Evolutionary conservation across 2,329 filamentous ascomycete genomes (phyloP), one percentile per base, ranked within the genome.

Genomic region (Hypoxylon sp.): DNA sequence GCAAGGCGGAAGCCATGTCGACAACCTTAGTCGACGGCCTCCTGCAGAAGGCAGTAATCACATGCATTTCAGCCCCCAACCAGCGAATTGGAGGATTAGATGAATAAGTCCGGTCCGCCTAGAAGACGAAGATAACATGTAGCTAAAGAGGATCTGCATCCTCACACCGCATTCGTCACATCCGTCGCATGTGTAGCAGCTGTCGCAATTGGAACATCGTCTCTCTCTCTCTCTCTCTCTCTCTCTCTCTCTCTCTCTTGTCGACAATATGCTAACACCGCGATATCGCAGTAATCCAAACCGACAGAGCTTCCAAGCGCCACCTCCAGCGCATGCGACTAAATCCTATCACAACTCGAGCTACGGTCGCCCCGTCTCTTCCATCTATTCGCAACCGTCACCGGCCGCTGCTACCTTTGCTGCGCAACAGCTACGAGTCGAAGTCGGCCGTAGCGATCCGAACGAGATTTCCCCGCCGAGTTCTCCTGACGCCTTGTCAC

Each of bases 371-470:
- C 82, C 84, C n/a, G 68, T 80, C 6, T 89, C 88, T 30, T 90
- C 89, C 15, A 69, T 88, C 48, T 90, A 91, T 73, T 87, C 87
- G 47, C 82, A 85, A 73, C 82, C 80, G 46, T 86, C 81, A 63
- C 81, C 82, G 13, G 72, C 74, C 26, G 73, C 72, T 10, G 69
- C 76, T 13, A 71, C 67, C 44, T 77, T 79, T 56, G 72, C 75
- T 7, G 66, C 72, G 17, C 70, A 68, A 17, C 73, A 76, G 32
- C 52, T 72, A n/a, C 64, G 73, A 51, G 59, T 66, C 47, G 69
- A 68, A 51, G 58, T 70, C 46, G 59, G 59, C 3, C 62, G 68
- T 50, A 51, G 55, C 55, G 67, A 68, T 50, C 72, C 74, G 56
- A 73, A 79, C 72, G 78, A 79, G 20, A 79, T 87, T 64, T 87